Evolutionary conservation across 176 grass and related monocot species (phyloP), one percentile per base, ranked within the genome.

Genomic region (Miscanthus lutarioriparius): DNA sequence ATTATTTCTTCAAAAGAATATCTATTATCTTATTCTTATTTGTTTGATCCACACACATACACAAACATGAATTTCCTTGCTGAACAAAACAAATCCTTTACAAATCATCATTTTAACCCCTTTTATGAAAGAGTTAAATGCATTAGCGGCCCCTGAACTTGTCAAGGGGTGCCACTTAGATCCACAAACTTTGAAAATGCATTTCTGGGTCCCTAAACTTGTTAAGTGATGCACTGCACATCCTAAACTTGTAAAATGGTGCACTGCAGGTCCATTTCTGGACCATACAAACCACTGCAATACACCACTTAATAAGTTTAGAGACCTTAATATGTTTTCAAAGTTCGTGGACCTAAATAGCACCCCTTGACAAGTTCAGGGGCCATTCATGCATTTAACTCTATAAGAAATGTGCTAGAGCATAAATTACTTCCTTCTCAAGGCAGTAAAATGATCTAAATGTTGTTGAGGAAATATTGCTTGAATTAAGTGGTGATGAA

Each of bases 361-460:
- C 7, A n/a, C 54, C 7, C 54, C 54, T 58, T 58, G 54, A n/a
- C 54, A 58, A 58, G 54, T 58, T n/a, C 20, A 58, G 20, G 54
- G 20, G 54, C 19, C 51, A 22, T 19, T 56, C 51, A 56, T 56
- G 19, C 51, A 56, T 22, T 56, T 56, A 56, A 56, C 51, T 56
- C 51, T 56, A 20, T 70, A 5, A 45, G 1, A 78, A 64, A 78
- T 28, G 27, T 51, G 2, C 19, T 44, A n/a, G 66, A 74, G 35
- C 76, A 80, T 64, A 32, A 43, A 70, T 47, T 38, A 15, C 47
- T 38, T 27, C 51, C 48, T 75, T 74, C 25, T 77, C 39, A 78
- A 40, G 37, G 41, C 17, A 54, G 12, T 80, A n/a, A 70, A 85
- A 75, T 71, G 41, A 62, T 49, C 4, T 72, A 26, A 77, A 35